Conservation (phyloP, 306 rosid genomes). For the Acacia acuminata region DNA sequence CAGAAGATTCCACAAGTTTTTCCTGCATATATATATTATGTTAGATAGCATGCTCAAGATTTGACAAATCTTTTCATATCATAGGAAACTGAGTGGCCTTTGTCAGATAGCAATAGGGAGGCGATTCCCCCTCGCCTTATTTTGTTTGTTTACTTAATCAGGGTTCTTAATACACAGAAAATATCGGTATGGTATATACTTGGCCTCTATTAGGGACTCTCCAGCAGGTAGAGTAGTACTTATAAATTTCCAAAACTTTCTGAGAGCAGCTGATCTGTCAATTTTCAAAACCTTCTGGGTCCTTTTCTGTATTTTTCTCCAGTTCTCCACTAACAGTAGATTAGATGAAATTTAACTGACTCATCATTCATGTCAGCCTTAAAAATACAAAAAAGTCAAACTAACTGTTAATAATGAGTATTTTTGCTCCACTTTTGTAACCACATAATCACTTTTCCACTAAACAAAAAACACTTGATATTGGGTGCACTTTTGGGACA, state of each 20-base stretch:
- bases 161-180: neutral
- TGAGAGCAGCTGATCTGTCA: no score
- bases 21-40: constrained; percentile 54
- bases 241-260: constrained; percentile 19
- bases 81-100: neutral
- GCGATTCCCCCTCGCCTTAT: neutral
- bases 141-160: constrained; percentile 8
- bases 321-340: no score
- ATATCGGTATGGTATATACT: neutral
- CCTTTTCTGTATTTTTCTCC: no score
- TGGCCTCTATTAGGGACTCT: neutral
- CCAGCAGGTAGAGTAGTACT: neutral
- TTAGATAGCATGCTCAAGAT: constrained; percentile 18
- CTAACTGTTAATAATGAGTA: no score
- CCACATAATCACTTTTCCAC: no score
- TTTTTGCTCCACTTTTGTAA: no score
- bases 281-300: no score
- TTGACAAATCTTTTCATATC: constrained; percentile 11
- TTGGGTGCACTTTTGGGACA: no score
- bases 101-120: neutral
- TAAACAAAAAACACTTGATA: no score
- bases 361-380: no score
- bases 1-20: constrained; percentile 75
- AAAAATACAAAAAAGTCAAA: no score
- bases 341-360: no score